These are phyloP conservation scores for Fulvia fulva DNA, from an alignment of 2,329 filamentous ascomycete genomes.

Conservation along the genomic window DNA sequence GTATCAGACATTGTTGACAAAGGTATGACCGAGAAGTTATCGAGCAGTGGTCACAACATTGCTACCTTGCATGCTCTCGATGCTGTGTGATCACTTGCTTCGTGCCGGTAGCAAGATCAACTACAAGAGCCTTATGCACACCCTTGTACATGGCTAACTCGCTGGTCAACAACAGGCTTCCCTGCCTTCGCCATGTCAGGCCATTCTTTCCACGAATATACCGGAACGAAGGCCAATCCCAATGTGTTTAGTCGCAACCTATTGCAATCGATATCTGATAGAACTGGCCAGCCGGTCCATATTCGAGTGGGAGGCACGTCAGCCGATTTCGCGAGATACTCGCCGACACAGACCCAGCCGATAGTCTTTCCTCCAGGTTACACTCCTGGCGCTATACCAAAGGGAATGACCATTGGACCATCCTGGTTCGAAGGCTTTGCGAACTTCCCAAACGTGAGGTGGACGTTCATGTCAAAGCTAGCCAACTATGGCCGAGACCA, in stretches of 20 bases:
- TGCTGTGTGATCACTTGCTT: too few relatives aligned
- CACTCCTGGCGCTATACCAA: slow-evolving; percentile 5
- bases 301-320: slow-evolving; percentile 17
- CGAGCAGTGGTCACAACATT: background rate
- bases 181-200: slow-evolving; percentile 10
- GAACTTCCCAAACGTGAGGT: slow-evolving; percentile 7
- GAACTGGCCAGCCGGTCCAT: slow-evolving; percentile 8
- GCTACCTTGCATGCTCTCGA: too few relatives aligned
- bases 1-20: slow-evolving; percentile 5
- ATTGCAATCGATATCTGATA: slow-evolving; percentile 6
- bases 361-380: slow-evolving; percentile 2
- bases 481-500: slow-evolving; percentile 7
- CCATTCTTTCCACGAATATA: slow-evolving; percentile 17
- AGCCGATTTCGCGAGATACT: slow-evolving; percentile 11
- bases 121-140: too few relatives aligned
- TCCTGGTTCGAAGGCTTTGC: slow-evolving; percentile 16
- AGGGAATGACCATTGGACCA: slow-evolving; percentile 11
- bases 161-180: background rate
- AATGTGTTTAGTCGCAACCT: slow-evolving; percentile 15
- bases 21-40: background rate
- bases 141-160: background rate
- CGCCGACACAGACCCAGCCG: slow-evolving; percentile 3
- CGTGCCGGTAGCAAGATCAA: too few relatives aligned
- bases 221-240: slow-evolving; percentile 11
- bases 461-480: slow-evolving; percentile 12